Evolutionary conservation across 2,329 filamentous ascomycete genomes (phyloP).

Genomic region (Paecilomyces dactylethromorphus): DNA sequence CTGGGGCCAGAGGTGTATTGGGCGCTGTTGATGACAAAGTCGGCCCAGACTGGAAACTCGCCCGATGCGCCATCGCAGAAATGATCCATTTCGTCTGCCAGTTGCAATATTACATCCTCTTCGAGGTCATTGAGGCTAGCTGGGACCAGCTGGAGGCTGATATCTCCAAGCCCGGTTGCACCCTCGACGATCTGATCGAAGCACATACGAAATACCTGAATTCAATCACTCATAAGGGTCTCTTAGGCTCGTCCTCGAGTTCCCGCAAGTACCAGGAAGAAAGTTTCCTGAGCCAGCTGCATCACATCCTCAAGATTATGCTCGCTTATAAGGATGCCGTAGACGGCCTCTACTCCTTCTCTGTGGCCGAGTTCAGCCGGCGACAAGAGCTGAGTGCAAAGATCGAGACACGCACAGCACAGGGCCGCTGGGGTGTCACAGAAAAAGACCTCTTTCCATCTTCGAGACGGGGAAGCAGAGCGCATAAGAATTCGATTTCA

Average conservation of each 20-base stretch:
- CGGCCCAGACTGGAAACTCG: conserved; percentile 78
- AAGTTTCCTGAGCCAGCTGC: conserved; percentile 81
- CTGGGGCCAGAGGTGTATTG: conserved; percentile 84
- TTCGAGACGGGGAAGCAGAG: conserved; percentile 20
- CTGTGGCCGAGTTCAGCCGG: conserved; percentile 85
- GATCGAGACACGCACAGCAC: conserved; percentile 59
- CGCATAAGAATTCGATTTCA: conserved; percentile 17
- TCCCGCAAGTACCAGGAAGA: conserved; percentile 55
- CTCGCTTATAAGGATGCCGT: conserved; percentile 88
- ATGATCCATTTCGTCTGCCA: conserved; percentile 99
- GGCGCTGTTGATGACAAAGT: conserved; percentile 68
- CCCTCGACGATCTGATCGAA: conserved; percentile 87
- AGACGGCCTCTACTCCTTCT: conserved; percentile 90
- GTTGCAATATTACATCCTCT: conserved; percentile 96
- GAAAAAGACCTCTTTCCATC: conserved; percentile 44
- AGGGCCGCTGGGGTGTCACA: conserved; percentile 57
- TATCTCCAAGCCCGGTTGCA: conserved; percentile 77
- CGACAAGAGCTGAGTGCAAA: conserved; percentile 79
- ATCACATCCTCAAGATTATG: conserved; percentile 91
- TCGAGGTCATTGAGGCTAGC: conserved; percentile 94
- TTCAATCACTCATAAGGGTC: conserved; percentile 90
- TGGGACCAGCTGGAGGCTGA: conserved; percentile 86
- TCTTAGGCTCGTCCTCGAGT: conserved; percentile 58
- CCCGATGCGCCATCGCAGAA: conserved; percentile 81
- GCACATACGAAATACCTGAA: conserved; percentile 88